Conservation (phyloP, 768 basidiomycete genomes). For the Phlegmacium glaucopus region DNA sequence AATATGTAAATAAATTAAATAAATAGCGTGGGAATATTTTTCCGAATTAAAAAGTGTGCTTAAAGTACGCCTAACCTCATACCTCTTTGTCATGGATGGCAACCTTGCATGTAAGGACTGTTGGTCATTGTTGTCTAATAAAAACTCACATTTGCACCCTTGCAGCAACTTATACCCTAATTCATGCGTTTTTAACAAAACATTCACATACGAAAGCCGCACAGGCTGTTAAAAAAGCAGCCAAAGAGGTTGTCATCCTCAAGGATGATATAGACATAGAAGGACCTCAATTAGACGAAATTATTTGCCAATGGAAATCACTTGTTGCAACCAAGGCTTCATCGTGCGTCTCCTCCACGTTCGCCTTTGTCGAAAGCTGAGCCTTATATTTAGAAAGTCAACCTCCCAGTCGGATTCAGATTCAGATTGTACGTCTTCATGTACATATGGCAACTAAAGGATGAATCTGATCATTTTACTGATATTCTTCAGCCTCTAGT, state of each 20-base stretch:
- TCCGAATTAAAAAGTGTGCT: too few relatives aligned
- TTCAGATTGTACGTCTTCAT: slow-evolving; percentile 19
- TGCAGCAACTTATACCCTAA: slow-evolving; percentile 71
- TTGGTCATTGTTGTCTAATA: not conserved
- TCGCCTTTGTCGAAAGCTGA: not conserved
- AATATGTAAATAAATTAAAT: too few relatives aligned
- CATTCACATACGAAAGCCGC: slow-evolving; percentile 70
- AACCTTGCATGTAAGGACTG: slow-evolving; percentile 47
- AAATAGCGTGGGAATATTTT: slow-evolving; percentile 22
- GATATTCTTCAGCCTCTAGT: slow-evolving; percentile 5
- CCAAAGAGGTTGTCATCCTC: slow-evolving; percentile 55
- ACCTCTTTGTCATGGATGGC: slow-evolving; percentile 38
- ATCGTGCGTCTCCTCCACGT: slow-evolving; percentile 15
- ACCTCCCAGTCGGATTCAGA: slow-evolving; percentile 16
- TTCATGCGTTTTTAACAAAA: slow-evolving; percentile 69
- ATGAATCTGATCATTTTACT: slow-evolving; percentile 11
- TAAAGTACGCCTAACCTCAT: slow-evolving; percentile 5
- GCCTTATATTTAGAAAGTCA: slow-evolving; percentile 3
- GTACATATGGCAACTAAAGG: slow-evolving; percentile 25
- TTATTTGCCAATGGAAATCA: slow-evolving; percentile 63
- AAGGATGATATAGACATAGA: slow-evolving; percentile 48
- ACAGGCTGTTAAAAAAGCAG: slow-evolving; percentile 70
- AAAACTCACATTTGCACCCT: slow-evolving; percentile 5
- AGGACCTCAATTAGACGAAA: slow-evolving; percentile 58
- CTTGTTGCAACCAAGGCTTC: slow-evolving; percentile 22